phyloP scores from a whole-genome alignment of 257 asterid genomes.

The Anisodus acutangulus region DNA sequence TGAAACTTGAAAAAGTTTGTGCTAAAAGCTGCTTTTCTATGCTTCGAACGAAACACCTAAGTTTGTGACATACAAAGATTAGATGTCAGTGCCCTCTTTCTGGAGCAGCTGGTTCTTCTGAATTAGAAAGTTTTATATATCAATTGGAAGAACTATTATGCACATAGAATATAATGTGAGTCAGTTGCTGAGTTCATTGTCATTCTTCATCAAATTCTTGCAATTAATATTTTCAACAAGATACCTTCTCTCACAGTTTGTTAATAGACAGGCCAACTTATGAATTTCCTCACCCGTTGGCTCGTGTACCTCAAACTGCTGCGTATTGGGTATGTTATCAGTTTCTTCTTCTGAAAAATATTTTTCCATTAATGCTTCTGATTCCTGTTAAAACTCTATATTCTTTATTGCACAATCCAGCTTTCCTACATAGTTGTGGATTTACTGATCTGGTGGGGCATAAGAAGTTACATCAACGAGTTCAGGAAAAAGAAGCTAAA shows the following conservation, averaged over 20 bases:
- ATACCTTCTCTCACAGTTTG: slow-evolving; percentile 36
- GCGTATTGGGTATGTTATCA: slow-evolving; percentile 85
- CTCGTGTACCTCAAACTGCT: slow-evolving; percentile 98
- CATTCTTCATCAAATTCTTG: background rate
- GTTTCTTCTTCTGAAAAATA: slow-evolving; percentile 26
- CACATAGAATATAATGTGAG: background rate
- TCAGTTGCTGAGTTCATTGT: background rate
- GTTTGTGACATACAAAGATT: slow-evolving; percentile 8
- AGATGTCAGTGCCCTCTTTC: background rate
- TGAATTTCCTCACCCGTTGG: slow-evolving; percentile 98
- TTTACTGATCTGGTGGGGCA: slow-evolving; percentile 98
- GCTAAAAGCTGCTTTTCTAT: background rate
- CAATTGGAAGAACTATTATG: background rate
- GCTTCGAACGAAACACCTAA: background rate
- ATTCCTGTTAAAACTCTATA: background rate
- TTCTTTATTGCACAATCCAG: slow-evolving; percentile 50
- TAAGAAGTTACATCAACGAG: slow-evolving; percentile 86
- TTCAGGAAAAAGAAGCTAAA: slow-evolving; percentile 90
- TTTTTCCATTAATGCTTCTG: slow-evolving; percentile 25
- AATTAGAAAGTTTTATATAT: slow-evolving; percentile 10
- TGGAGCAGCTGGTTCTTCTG: background rate
- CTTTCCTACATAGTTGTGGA: slow-evolving; percentile 94
- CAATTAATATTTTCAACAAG: slow-evolving; percentile 5
- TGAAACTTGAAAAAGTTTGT: background rate
- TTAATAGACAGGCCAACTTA: slow-evolving; percentile 85